These are phyloP conservation scores for Craspedostauros australis DNA, from an alignment of 108 stramenopile species.

Conservation along the genomic window DNA sequence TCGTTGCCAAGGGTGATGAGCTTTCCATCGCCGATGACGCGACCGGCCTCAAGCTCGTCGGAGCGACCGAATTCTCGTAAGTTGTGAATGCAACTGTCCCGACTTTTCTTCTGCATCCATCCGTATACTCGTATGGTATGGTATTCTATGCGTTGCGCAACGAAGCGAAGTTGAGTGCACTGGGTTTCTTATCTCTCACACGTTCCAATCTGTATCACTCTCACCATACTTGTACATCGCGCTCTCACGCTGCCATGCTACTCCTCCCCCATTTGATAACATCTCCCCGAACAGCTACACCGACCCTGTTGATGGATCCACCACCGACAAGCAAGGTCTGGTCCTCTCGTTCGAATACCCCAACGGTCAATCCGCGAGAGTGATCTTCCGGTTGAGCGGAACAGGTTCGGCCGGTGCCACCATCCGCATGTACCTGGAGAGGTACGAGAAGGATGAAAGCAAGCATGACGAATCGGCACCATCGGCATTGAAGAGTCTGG, in stretches of 20 bases:
- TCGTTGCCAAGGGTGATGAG: slow-evolving; percentile 41
- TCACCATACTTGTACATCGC: background rate
- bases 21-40: slow-evolving; percentile 29
- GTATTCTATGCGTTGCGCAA: too few species aligned
- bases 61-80: slow-evolving; percentile 64
- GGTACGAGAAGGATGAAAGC: slow-evolving; percentile 70
- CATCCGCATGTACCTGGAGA: slow-evolving; percentile 97
- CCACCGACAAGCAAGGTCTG: slow-evolving; percentile 87
- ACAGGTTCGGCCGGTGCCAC: slow-evolving; percentile 97
- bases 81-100: too few species aligned
- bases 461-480: slow-evolving; percentile 69
- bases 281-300: slow-evolving; percentile 53
- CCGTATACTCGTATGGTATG: too few species aligned
- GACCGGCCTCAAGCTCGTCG: slow-evolving; percentile 58
- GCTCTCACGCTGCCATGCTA: background rate
- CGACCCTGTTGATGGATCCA: slow-evolving; percentile 94
- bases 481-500: slow-evolving; percentile 62
- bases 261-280: background rate
- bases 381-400: slow-evolving; percentile 95
- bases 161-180: too few species aligned
- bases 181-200: background rate
- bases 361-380: slow-evolving; percentile 81
- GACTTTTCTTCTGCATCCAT: too few species aligned
- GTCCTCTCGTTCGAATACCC: slow-evolving; percentile 79
- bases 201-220: background rate